Conservation (phyloP, 2,329 filamentous ascomycete species). For the Monilinia aucupariae region DNA sequence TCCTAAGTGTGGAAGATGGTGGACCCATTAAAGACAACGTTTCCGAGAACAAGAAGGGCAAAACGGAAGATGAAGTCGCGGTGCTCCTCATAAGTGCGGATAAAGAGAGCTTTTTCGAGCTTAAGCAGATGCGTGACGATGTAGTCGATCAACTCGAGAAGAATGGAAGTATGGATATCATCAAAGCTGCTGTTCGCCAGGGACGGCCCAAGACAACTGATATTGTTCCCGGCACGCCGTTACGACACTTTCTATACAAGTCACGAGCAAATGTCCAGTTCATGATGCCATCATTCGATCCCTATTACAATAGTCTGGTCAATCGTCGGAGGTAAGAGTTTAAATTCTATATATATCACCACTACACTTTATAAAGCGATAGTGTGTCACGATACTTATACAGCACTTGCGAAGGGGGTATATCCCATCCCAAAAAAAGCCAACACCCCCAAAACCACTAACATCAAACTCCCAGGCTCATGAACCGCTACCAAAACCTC, state of each 20-base stretch:
- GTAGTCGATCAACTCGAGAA: slow-evolving; percentile 65
- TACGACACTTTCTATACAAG: slow-evolving; percentile 95
- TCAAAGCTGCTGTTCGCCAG: slow-evolving; percentile 62
- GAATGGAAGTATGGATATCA: slow-evolving; percentile 68
- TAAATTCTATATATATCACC: slow-evolving; percentile 16
- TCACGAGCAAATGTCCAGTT: slow-evolving; percentile 93
- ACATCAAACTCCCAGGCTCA: slow-evolving; percentile 46
- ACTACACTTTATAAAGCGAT: background rate
- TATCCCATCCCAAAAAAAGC: background rate
- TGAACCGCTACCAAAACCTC: slow-evolving; percentile 79
- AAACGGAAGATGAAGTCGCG: slow-evolving; percentile 74
- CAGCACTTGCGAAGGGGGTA: background rate
- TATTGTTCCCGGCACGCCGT: slow-evolving; percentile 70
- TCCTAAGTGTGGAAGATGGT: slow-evolving; percentile 59
- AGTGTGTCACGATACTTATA: background rate
- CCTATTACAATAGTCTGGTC: slow-evolving; percentile 57
- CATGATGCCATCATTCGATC: slow-evolving; percentile 76
- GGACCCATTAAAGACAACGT: slow-evolving; percentile 60
- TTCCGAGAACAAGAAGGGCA: slow-evolving; percentile 42
- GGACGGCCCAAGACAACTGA: slow-evolving; percentile 69
- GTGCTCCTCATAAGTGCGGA: slow-evolving; percentile 88
- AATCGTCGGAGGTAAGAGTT: slow-evolving; percentile 53
- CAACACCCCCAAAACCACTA: background rate
- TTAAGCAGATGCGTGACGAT: slow-evolving; percentile 67
- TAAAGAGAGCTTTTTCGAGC: slow-evolving; percentile 86